Evolutionary conservation across 306 rosid species (phyloP).

Genomic region (Alnus rubra): DNA sequence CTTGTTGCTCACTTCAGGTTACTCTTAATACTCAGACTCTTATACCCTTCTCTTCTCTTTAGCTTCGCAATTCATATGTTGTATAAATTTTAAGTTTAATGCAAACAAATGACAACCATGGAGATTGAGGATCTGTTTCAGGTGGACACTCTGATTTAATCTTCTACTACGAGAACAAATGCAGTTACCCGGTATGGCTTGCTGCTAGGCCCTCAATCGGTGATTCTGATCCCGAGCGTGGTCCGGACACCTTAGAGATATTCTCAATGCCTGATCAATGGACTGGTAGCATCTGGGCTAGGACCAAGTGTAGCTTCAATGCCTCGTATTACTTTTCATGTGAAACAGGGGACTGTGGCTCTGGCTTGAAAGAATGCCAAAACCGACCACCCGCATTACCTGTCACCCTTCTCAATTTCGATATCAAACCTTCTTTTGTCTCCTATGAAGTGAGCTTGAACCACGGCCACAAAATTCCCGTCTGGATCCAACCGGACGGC

Average conservation of each 20-base stretch:
- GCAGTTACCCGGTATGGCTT: slow-evolving; percentile 6
- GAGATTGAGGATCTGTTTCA: background rate
- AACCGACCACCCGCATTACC: slow-evolving; percentile 26
- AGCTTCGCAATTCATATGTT: too few species aligned
- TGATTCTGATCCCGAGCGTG: slow-evolving; percentile 7
- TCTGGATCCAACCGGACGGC: slow-evolving; percentile 27
- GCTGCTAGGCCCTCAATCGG: slow-evolving; percentile 26
- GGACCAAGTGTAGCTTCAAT: slow-evolving; percentile 20
- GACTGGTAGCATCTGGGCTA: slow-evolving; percentile 19
- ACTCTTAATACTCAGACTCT: too few species aligned
- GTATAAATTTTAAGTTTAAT: background rate
- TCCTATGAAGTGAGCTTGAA: slow-evolving; percentile 38
- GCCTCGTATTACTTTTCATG: slow-evolving; percentile 26
- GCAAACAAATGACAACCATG: background rate
- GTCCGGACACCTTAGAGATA: background rate
- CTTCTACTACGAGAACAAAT: slow-evolving; percentile 16
- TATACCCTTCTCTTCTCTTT: too few species aligned
- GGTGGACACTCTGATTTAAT: slow-evolving; percentile 27
- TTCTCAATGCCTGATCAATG: slow-evolving; percentile 38
- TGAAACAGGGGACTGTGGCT: slow-evolving; percentile 27
- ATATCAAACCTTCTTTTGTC: slow-evolving; percentile 21
- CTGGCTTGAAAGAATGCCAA: slow-evolving; percentile 9
- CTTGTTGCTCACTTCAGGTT: background rate
- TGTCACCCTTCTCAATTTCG: slow-evolving; percentile 28
- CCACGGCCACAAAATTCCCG: slow-evolving; percentile 36